These are phyloP conservation scores for Penicillium sp. DNA, from an alignment of 2,329 filamentous ascomycete species.

Conservation along the genomic window DNA sequence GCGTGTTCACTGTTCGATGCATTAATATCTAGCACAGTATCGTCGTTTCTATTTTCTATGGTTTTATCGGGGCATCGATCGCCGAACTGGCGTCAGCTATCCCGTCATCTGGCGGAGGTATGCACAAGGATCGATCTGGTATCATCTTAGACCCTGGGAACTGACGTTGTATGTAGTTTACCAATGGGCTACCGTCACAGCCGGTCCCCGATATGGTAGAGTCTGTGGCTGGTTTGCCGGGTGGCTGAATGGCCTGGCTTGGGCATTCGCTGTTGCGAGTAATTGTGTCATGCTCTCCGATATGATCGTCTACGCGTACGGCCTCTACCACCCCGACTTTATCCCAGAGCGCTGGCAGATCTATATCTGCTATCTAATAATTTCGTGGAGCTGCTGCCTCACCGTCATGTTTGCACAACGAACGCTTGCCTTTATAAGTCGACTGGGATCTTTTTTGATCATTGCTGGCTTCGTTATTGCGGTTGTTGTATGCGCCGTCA, in stretches of 20 bases:
- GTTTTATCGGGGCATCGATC: slow-evolving; percentile 43
- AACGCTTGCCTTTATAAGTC: slow-evolving; percentile 40
- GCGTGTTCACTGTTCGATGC: too few relatives aligned
- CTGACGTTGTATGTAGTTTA: slow-evolving; percentile 33
- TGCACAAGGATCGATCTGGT: background rate
- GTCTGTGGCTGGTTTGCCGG: slow-evolving; percentile 37
- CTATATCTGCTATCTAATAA: slow-evolving; percentile 36
- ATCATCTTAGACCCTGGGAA: background rate
- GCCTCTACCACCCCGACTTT: slow-evolving; percentile 37
- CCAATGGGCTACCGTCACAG: slow-evolving; percentile 49
- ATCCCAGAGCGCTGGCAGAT: slow-evolving; percentile 47
- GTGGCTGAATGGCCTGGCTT: slow-evolving; percentile 39
- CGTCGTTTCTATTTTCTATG: slow-evolving; percentile 45
- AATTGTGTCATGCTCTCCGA: background rate
- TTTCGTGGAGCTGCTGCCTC: slow-evolving; percentile 40
- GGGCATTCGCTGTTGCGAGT: background rate
- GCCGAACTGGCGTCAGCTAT: slow-evolving; percentile 48
- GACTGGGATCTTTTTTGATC: slow-evolving; percentile 45
- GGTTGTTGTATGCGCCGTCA: slow-evolving; percentile 44
- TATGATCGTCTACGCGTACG: slow-evolving; percentile 11
- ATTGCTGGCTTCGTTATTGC: slow-evolving; percentile 47
- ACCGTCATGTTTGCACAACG: slow-evolving; percentile 49
- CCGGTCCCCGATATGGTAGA: slow-evolving; percentile 26
- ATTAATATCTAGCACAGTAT: slow-evolving; percentile 20
- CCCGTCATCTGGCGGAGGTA: slow-evolving; percentile 42